Base-by-base conservation (phyloP, 2,329 filamentous ascomycete species). In the Pyricularia pennisetigena region DNA sequence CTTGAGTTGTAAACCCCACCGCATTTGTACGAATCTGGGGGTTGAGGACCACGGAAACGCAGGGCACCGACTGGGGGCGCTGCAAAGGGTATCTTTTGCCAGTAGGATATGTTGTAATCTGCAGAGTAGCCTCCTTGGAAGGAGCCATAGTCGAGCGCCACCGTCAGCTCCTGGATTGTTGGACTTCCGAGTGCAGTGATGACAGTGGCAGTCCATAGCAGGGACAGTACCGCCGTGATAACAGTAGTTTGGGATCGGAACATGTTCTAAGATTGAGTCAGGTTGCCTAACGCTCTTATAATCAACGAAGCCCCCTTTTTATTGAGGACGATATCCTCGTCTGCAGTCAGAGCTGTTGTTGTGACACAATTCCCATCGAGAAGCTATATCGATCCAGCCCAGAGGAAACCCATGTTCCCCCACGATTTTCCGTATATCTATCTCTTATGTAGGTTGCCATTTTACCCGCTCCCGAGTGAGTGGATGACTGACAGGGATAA, bases 11-110 rank as follows among this genome's bases (percentile, higher is more conserved):
- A 88, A 0, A 76, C 28, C 7, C 30, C 64, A 20, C 16, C 7
- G 66, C 57, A 24, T 23, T 23, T 49, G 2, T 63, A 30, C 7
- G 54, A 29, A 10, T n/a, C n/a, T 14, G 65, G 65, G 7, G 85
- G 85, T 71, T 89, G 86, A 2, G 86, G 86, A 0, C 81, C 85
- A 67, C 86, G 82, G 73, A 89, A 89, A 5, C 86, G 82, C 72
- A 88, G 87, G 64, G 80, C 73, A 1, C 85, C 85, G 14, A 80
- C 76, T 16, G 87, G 86, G 1, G 87, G 84, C 14, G 85, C 83
- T 5, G 83, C 86, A 71, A 85, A 89, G 20, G 86, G 86, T 65
- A 89, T 87, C 71, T 84, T 87, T 70, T 82, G 83, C 76, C 82
- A 88, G 75, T 87, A 86, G 29, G 81, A 83, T 61, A 88, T 81